Conservation (phyloP, 2,329 filamentous ascomycete genomes). For the Cladophialophora psammophila region DNA sequence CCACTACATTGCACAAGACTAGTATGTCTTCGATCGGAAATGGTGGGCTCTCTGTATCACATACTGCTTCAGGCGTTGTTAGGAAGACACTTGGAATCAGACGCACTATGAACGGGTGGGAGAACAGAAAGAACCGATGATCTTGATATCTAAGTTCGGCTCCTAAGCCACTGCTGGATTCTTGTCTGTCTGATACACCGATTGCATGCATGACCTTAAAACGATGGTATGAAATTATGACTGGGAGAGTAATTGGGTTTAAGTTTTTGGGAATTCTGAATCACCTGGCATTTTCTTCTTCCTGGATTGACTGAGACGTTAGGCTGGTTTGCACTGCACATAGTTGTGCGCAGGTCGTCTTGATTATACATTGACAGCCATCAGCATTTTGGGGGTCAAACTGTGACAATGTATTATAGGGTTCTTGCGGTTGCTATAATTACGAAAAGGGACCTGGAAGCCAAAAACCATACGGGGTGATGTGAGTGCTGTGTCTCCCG, state of each 20-base stretch:
- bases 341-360: not conserved
- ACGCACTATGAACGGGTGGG: conserved; percentile 54
- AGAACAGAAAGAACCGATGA: conserved; percentile 37
- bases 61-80: conserved; percentile 31
- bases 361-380: not conserved
- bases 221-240: conserved; percentile 3
- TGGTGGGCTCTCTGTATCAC: conserved; percentile 38
- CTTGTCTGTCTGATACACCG: not conserved
- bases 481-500: not conserved
- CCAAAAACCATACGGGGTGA: not conserved
- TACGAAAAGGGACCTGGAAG: not conserved
- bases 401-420: not conserved
- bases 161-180: not conserved
- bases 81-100: conserved; percentile 53
- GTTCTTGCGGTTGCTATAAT: not conserved
- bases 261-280: not conserved
- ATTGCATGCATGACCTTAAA: not conserved
- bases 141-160: not conserved
- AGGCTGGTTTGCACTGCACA: not conserved
- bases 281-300: not conserved
- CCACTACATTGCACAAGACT: conserved; percentile 50
- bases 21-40: conserved; percentile 26
- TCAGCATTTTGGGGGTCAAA: not conserved
- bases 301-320: not conserved
- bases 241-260: not conserved